phyloP scores from a whole-genome alignment of 257 asterid species.

The Anisodus acutangulus region DNA sequence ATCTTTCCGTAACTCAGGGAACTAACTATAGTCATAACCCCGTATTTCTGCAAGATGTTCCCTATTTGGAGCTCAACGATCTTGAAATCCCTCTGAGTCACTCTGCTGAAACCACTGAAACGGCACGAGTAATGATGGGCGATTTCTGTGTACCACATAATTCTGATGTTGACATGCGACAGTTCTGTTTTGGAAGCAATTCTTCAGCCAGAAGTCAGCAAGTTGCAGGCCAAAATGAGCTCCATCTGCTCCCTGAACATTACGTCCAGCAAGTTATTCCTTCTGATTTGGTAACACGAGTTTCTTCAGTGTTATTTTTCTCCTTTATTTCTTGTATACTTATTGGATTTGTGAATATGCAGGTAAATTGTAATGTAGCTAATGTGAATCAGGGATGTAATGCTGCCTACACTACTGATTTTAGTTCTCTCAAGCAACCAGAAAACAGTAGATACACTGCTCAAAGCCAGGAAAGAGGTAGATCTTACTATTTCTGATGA shows the following conservation, averaged over 20 bases:
- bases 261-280: background rate
- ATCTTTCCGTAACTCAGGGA: slow-evolving; percentile 33
- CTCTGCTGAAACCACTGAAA: slow-evolving; percentile 35
- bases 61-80: slow-evolving; percentile 65
- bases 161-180: background rate
- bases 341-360: background rate
- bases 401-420: slow-evolving; percentile 6
- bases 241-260: background rate
- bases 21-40: slow-evolving; percentile 31
- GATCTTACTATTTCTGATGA: slow-evolving; percentile 49
- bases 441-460: slow-evolving; percentile 7
- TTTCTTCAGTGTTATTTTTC: too few species aligned
- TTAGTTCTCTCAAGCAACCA: slow-evolving; percentile 3
- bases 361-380: slow-evolving; percentile 20
- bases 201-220: background rate
- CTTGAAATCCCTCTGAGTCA: slow-evolving; percentile 49
- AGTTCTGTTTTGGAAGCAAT: background rate
- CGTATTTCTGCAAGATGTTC: slow-evolving; percentile 37
- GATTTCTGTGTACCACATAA: background rate
- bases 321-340: background rate
- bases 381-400: background rate
- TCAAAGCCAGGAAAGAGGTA: slow-evolving; percentile 35
- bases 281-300: too few species aligned
- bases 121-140: slow-evolving; percentile 33
- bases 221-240: background rate